Conservation (phyloP, 768 basidiomycete species). For the Psilocybe azurescens region DNA sequence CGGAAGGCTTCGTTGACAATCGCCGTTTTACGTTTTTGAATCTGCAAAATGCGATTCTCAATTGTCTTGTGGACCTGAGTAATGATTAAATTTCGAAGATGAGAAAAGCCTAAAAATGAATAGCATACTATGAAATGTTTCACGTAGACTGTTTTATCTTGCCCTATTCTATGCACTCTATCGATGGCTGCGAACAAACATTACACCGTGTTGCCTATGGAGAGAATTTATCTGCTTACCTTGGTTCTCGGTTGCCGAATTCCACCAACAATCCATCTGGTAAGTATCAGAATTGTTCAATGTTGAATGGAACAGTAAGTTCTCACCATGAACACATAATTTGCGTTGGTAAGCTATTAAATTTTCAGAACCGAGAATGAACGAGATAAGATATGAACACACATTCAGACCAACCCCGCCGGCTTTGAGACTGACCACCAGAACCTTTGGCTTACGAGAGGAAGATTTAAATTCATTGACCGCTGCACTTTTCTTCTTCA, state of each 20-base stretch:
- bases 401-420: conserved; percentile 93
- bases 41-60: conserved; percentile 78
- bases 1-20: conserved; percentile 87
- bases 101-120: neutral
- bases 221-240: conserved; percentile 40
- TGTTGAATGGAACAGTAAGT: neutral
- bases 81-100: neutral
- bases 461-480: conserved; percentile 78
- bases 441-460: conserved; percentile 73
- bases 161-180: conserved; percentile 85
- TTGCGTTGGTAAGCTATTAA: conserved; percentile 72
- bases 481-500: conserved; percentile 79
- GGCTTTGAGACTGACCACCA: conserved; percentile 84
- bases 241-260: conserved; percentile 83
- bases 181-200: conserved; percentile 70
- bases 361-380: neutral
- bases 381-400: conserved; percentile 24
- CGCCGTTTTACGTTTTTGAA: conserved; percentile 87
- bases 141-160: conserved; percentile 82
- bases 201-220: neutral
- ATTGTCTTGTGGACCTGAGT: conserved; percentile 72
- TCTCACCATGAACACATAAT: conserved; percentile 86
- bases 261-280: conserved; percentile 96
- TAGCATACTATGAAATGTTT: conserved; percentile 79
- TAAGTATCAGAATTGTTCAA: conserved; percentile 9